Evolutionary conservation across 1,139 yeast genomes (phyloP).

Genomic region (Lodderomyces parapsilosis): DNA sequence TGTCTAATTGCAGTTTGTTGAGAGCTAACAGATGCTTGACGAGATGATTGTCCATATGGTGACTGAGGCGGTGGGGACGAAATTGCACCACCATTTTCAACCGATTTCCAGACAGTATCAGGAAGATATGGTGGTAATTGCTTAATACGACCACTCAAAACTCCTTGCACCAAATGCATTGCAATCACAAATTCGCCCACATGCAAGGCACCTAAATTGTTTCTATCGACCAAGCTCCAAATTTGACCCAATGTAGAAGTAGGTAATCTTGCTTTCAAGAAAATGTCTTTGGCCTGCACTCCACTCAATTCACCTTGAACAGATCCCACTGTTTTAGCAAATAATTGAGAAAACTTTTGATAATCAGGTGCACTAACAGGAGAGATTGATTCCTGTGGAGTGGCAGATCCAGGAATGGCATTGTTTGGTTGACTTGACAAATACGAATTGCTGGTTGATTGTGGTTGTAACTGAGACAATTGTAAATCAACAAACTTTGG

Average conservation of each 20-base stretch:
- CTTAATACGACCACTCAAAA: conserved; percentile 63
- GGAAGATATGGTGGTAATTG: conserved; percentile 74
- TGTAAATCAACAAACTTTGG: conserved; percentile 50
- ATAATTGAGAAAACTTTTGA: conserved; percentile 70
- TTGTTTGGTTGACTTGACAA: conserved; percentile 49
- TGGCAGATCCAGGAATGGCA: conserved; percentile 33
- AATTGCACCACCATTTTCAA: conserved; percentile 14
- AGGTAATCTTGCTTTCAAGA: conserved; percentile 84
- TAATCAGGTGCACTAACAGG: conserved; percentile 64
- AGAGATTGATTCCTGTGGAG: conserved; percentile 51
- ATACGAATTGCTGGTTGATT: conserved; percentile 41
- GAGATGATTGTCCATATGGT: conserved; percentile 12
- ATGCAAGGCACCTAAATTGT: conserved; percentile 67
- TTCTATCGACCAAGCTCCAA: conserved; percentile 84
- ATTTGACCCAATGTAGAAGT: conserved; percentile 74
- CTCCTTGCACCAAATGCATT: conserved; percentile 89
- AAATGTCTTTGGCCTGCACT: conserved; percentile 75
- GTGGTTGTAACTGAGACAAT: conserved; percentile 29
- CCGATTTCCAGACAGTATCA: conserved; percentile 62
- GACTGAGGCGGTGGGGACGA: conserved; percentile 12
- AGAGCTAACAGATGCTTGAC: conserved; percentile 49
- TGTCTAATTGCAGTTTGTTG: conserved; percentile 45
- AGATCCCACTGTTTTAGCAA: conserved; percentile 69
- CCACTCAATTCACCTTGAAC: conserved; percentile 56
- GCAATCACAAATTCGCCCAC: conserved; percentile 83